Evolutionary conservation across 1,284 basidiomycete species (phyloP).

Genomic region (Leccinum glutinopallens): DNA sequence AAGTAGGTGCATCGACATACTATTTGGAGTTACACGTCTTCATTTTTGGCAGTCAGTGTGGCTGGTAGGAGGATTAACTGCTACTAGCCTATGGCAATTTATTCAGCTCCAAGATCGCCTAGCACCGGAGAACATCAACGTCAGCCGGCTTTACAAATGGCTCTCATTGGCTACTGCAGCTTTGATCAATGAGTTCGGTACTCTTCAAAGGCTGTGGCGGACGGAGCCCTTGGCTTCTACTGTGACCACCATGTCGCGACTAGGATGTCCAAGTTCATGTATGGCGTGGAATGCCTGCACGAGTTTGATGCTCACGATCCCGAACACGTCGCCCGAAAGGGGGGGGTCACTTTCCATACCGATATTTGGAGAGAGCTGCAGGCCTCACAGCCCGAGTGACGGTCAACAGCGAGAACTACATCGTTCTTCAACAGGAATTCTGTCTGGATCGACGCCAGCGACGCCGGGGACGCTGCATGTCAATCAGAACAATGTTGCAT

Average conservation of each 20-base stretch:
- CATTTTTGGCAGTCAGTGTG: constrained; percentile 58
- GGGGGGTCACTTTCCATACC: constrained; percentile 36
- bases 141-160: constrained; percentile 66
- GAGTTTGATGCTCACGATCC: constrained; percentile 64
- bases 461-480: constrained; percentile 36
- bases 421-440: constrained; percentile 24
- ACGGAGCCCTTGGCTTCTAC: constrained; percentile 80
- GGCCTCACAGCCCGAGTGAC: constrained; percentile 32
- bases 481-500: constrained; percentile 27
- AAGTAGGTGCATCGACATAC: constrained; percentile 40
- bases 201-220: constrained; percentile 73
- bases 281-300: constrained; percentile 75
- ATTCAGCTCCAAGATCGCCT: constrained; percentile 70
- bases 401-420: constrained; percentile 29
- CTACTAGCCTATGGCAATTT: constrained; percentile 78
- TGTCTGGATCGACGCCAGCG: constrained; percentile 20
- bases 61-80: constrained; percentile 73
- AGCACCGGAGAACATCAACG: constrained; percentile 52
- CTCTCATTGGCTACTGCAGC: constrained; percentile 17
- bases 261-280: constrained; percentile 76
- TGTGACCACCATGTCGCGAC: constrained; percentile 80
- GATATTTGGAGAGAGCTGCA: constrained; percentile 17
- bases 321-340: constrained; percentile 62
- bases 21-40: constrained; percentile 6
- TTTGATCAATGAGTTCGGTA: constrained; percentile 5